Evolutionary conservation across 192 early-diverging fungal species (phyloP).

Genomic region (Podila minutissima): DNA sequence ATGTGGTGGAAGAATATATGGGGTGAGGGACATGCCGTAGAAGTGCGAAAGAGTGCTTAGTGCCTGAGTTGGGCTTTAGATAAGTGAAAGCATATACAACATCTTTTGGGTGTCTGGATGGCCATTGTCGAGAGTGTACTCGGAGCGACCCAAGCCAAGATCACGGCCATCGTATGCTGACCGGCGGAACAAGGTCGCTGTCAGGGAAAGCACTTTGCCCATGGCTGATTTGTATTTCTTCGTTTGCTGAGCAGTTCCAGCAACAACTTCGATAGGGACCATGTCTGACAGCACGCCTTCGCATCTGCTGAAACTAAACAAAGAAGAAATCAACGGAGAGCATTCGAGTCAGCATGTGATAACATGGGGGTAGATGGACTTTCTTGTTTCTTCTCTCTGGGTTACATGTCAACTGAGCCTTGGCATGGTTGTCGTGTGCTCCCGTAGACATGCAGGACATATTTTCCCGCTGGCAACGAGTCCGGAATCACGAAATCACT

Average conservation of each 20-base stretch:
- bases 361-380: too few relatives aligned
- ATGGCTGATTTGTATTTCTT: neutral
- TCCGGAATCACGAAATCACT: constrained; percentile 14
- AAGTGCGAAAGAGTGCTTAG: too few relatives aligned
- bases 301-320: constrained; percentile 10
- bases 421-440: constrained; percentile 35
- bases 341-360: neutral
- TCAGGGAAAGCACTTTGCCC: neutral
- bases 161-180: constrained; percentile 6
- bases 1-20: neutral
- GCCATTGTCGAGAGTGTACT: constrained; percentile 11
- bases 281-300: constrained; percentile 32
- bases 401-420: constrained; percentile 24
- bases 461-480: constrained; percentile 15
- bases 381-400: too few relatives aligned
- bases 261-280: constrained; percentile 17
- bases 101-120: constrained; percentile 36
- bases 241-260: neutral
- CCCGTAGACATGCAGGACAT: constrained; percentile 31
- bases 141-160: neutral
- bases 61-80: neutral
- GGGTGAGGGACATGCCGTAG: neutral
- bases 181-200: constrained; percentile 6
- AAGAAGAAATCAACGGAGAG: too few relatives aligned
- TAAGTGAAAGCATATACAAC: constrained; percentile 37